These are phyloP conservation scores for Endogone sp. DNA, from an alignment of 192 early-diverging fungal species.

Conservation along the genomic window DNA sequence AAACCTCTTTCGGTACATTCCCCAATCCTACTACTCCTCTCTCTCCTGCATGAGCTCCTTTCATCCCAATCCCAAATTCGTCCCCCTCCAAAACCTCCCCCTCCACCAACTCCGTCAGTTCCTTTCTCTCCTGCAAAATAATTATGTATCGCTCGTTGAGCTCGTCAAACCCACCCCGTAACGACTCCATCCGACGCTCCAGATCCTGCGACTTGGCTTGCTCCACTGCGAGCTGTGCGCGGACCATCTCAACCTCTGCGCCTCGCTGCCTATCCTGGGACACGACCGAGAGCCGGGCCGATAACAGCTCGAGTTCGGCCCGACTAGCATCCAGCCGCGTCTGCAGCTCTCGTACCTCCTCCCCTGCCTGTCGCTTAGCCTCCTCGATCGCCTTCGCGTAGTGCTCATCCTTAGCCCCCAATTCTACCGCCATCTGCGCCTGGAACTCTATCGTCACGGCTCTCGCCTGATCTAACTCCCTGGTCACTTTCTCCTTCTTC, in stretches of 20 bases:
- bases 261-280: background rate
- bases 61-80: constrained; percentile 14
- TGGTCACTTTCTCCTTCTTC: background rate
- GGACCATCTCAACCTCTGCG: background rate
- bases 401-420: too few species aligned
- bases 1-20: background rate
- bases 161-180: constrained; percentile 4
- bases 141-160: constrained; percentile 12
- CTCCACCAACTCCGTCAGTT: constrained; percentile 15
- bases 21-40: background rate
- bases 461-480: background rate
- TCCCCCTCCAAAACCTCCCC: constrained; percentile 12
- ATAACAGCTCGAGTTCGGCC: background rate
- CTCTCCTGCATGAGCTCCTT: constrained; percentile 5
- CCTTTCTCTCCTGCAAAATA: constrained; percentile 17
- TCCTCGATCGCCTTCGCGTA: too few species aligned
- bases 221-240: background rate
- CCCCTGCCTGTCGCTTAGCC: background rate
- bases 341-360: background rate
- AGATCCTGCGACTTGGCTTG: background rate
- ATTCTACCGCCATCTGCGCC: background rate
- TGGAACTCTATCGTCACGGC: background rate
- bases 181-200: constrained; percentile 3
- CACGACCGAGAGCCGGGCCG: too few species aligned
- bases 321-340: background rate